These are phyloP conservation scores for Entomortierella parvispora DNA, from an alignment of 192 early-diverging fungal species.

Conservation along the genomic window DNA sequence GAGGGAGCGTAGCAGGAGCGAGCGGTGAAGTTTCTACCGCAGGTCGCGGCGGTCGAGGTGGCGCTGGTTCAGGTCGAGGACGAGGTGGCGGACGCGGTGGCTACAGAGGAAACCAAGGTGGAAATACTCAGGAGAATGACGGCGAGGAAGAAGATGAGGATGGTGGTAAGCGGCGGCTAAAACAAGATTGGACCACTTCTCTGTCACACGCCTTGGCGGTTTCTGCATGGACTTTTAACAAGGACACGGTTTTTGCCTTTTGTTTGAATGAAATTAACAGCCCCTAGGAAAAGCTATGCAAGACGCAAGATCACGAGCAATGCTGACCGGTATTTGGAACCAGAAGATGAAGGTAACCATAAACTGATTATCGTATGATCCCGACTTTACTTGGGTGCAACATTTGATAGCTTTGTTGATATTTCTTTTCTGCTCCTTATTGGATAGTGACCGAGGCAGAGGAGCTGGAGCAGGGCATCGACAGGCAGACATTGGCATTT, in stretches of 20 bases:
- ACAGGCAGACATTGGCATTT: constrained; percentile 43
- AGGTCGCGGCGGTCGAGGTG: background rate
- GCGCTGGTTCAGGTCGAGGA: constrained; percentile 6
- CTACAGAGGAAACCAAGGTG: background rate
- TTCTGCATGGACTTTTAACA: too few species aligned
- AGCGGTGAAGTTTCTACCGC: constrained; percentile 1
- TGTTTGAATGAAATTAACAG: background rate
- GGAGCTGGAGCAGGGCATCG: constrained; percentile 50
- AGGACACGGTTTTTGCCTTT: background rate
- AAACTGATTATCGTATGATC: background rate
- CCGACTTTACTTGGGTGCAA: too few species aligned
- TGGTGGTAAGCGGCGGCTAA: background rate
- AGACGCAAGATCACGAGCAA: constrained; percentile 45
- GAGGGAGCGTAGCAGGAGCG: constrained; percentile 16
- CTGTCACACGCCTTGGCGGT: too few species aligned
- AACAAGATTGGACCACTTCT: too few species aligned
- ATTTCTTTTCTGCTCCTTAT: background rate
- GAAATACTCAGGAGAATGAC: background rate
- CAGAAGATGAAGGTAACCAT: constrained; percentile 26
- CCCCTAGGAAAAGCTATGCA: constrained; percentile 36
- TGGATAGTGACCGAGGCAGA: constrained; percentile 37
- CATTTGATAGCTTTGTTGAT: background rate
- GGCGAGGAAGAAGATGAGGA: constrained; percentile 8
- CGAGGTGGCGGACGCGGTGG: constrained; percentile 3
- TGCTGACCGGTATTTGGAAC: constrained; percentile 36